phyloP scores from a whole-genome alignment of 495 filamentous ascomycete genomes.

The Hypoxylon trugodes region DNA sequence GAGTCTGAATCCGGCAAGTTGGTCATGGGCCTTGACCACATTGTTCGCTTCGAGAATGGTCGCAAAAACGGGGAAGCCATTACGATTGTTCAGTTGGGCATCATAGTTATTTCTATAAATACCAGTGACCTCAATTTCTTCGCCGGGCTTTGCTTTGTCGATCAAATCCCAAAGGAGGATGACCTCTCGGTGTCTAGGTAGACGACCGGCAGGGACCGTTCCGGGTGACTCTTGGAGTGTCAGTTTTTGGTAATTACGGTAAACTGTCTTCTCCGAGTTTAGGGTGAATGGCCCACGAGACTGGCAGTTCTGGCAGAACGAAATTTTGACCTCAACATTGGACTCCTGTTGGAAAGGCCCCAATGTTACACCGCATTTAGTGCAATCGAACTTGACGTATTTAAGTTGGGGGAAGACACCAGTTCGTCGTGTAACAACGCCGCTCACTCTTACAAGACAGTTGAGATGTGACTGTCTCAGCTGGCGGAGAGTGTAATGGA shows the following conservation, averaged over 20 bases:
- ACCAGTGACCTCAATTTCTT: conserved; percentile 96
- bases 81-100: conserved; percentile 96
- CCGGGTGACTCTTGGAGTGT: conserved; percentile 98
- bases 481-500: conserved; percentile 96
- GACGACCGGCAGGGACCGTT: conserved; percentile 94
- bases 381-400: conserved; percentile 96
- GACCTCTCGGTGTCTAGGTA: conserved; percentile 94
- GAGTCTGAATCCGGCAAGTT: conserved; percentile 95
- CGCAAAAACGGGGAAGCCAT: conserved; percentile 98
- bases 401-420: conserved; percentile 99
- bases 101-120: conserved; percentile 99
- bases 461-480: conserved; percentile 96
- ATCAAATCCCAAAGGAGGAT: conserved; percentile 98
- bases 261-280: conserved; percentile 98
- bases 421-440: conserved; percentile 94
- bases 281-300: conserved; percentile 94
- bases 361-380: conserved; percentile 88
- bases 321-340: conserved; percentile 93
- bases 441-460: conserved; percentile 91
- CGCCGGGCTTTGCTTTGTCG: conserved; percentile 94
- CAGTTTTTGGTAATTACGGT: conserved; percentile 98
- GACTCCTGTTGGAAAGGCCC: conserved; percentile 98
- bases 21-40: conserved; percentile 95
- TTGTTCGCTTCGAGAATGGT: conserved; percentile 98
- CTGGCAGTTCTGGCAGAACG: conserved; percentile 97